phyloP scores from a whole-genome alignment of 345 rosid species.

The Melaleuca quinquenervia region DNA sequence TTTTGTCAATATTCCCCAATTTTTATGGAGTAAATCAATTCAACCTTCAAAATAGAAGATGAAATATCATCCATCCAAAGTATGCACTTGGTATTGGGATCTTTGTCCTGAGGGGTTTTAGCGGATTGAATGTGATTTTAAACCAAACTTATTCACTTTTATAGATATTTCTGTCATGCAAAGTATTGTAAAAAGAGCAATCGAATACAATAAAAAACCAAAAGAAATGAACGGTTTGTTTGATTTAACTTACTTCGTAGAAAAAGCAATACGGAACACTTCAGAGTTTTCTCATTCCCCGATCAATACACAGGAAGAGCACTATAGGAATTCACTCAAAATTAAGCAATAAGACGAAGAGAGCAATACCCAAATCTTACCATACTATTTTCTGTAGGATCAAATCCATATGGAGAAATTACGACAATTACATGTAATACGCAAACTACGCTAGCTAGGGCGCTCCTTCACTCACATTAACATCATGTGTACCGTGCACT shows the following conservation, averaged over 20 bases:
- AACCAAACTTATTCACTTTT: neutral
- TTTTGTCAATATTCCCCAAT: neutral
- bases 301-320: neutral
- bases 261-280: neutral
- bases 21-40: neutral
- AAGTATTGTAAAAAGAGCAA: neutral
- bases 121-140: neutral
- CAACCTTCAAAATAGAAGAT: neutral
- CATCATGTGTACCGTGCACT: neutral
- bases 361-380: neutral
- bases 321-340: neutral
- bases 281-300: neutral
- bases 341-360: neutral
- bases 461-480: neutral
- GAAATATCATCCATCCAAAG: neutral
- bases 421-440: neutral
- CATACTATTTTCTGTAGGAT: neutral
- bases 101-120: neutral
- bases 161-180: neutral
- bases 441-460: neutral
- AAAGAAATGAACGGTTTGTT: neutral
- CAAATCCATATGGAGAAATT: neutral
- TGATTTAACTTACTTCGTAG: neutral
- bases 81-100: neutral
- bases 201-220: neutral